A percentile compares a stretch with the other conserved stretches of the same genome.
Evolutionary conservation across 2,329 filamentous ascomycete genomes (phyloP).

Genomic region (Triangularia verruculosa): DNA sequence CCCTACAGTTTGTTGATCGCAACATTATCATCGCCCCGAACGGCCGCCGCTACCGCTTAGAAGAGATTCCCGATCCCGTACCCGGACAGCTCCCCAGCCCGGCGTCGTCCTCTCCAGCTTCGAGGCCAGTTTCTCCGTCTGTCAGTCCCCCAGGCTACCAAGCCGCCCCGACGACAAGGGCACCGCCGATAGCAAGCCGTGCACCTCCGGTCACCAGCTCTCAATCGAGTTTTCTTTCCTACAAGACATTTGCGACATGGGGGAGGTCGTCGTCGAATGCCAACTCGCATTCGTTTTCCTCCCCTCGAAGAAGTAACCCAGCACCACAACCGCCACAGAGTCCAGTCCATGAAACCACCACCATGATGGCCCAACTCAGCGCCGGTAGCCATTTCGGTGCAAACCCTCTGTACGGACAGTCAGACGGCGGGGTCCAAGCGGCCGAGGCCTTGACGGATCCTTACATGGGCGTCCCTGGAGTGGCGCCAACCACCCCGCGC

Average conservation of each 20-base stretch:
- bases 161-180: neutral
- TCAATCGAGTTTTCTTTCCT: constrained; percentile 3
- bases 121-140: neutral
- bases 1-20: constrained; percentile 28
- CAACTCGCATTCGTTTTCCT: constrained; percentile 15
- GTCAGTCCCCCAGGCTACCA: neutral
- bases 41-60: constrained; percentile 30
- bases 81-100: constrained; percentile 8
- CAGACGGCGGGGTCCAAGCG: constrained; percentile 29
- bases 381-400: constrained; percentile 25
- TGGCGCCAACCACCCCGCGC: neutral
- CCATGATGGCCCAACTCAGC: constrained; percentile 25
- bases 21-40: constrained; percentile 29
- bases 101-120: constrained; percentile 1
- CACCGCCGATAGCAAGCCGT: neutral
- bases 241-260: constrained; percentile 16
- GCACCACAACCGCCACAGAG: constrained; percentile 7
- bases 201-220: neutral
- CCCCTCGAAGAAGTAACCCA: constrained; percentile 13
- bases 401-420: constrained; percentile 25
- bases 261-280: constrained; percentile 23
- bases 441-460: constrained; percentile 29
- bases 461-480: constrained; percentile 11
- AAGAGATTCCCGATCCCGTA: constrained; percentile 24
- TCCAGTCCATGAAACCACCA: constrained; percentile 18